A percentile compares a stretch with the other conserved stretches of the same genome.
Conservation (phyloP, 129 eudicot genomes). For the Dittrichia graveolens region DNA sequence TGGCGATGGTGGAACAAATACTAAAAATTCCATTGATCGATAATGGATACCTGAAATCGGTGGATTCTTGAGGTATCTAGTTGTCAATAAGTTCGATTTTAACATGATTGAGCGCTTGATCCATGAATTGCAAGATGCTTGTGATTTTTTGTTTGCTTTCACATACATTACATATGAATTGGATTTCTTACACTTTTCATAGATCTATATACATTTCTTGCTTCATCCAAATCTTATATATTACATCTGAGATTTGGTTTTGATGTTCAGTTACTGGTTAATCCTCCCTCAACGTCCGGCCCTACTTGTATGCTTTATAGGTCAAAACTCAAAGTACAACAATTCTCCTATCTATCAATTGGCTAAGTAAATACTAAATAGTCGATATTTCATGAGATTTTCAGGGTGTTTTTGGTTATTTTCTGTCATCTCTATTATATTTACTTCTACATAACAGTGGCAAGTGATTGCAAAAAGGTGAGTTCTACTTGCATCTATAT, state of each 20-base stretch:
- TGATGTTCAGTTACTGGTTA: not conserved
- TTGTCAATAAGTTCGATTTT: constrained; percentile 69
- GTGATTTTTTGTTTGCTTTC: constrained; percentile 60
- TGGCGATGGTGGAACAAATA: no score
- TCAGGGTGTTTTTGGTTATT: no score
- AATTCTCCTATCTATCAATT: no score
- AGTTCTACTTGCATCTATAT: no score
- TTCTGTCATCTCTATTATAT: constrained; percentile 87
- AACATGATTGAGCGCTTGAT: constrained; percentile 71
- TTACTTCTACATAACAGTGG: constrained; percentile 82
- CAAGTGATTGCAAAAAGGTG: constrained; percentile 72
- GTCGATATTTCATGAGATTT: no score
- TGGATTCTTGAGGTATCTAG: constrained; percentile 77
- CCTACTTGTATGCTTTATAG: no score
- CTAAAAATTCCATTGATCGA: not conserved
- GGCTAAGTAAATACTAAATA: no score
- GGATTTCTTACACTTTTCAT: no score
- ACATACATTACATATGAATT: constrained; percentile 1
- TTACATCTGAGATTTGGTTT: not conserved
- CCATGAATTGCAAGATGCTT: constrained; percentile 79
- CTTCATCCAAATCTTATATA: no score
- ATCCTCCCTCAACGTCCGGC: no score
- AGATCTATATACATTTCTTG: no score
- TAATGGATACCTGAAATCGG: constrained; percentile 72
- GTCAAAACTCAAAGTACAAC: no score